These are phyloP conservation scores for Naganishia randhawae DNA, from an alignment of 768 basidiomycete genomes.

Conservation along the genomic window DNA sequence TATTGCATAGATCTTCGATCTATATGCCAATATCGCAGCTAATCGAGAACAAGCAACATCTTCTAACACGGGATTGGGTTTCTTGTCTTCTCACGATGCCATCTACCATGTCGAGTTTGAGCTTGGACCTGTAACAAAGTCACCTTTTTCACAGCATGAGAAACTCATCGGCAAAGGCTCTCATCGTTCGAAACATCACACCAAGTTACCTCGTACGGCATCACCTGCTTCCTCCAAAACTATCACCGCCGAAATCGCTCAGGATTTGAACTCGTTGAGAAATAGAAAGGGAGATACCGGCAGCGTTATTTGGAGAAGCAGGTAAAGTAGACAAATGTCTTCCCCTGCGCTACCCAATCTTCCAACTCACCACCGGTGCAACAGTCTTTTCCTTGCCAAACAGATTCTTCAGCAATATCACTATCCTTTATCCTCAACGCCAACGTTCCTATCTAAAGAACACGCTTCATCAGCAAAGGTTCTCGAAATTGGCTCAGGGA, in stretches of 20 bases:
- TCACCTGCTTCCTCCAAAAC: background rate
- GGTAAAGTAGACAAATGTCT: conserved; percentile 32
- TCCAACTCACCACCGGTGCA: background rate
- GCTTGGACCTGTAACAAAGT: conserved; percentile 7
- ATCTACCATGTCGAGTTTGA: conserved; percentile 37
- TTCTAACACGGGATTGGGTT: conserved; percentile 38
- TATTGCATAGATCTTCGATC: conserved; percentile 40
- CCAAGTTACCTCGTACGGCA: background rate
- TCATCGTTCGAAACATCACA: background rate
- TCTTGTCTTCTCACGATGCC: conserved; percentile 33
- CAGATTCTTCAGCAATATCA: conserved; percentile 37
- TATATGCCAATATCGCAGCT: conserved; percentile 42
- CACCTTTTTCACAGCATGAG: background rate
- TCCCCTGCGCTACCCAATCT: background rate
- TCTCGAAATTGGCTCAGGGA: conserved; percentile 47
- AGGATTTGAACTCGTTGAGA: conserved; percentile 45
- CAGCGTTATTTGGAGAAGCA: conserved; percentile 49
- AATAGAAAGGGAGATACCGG: conserved; percentile 48
- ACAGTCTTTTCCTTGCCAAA: conserved; percentile 39
- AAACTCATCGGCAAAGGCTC: background rate
- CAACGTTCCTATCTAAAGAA: conserved; percentile 30
- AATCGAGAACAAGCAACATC: conserved; percentile 22
- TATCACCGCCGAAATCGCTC: conserved; percentile 36
- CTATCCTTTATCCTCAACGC: conserved; percentile 22
- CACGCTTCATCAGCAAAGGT: conserved; percentile 27